Conservation (phyloP, 2,329 filamentous ascomycete species). For the Dactylellina sp. region DNA sequence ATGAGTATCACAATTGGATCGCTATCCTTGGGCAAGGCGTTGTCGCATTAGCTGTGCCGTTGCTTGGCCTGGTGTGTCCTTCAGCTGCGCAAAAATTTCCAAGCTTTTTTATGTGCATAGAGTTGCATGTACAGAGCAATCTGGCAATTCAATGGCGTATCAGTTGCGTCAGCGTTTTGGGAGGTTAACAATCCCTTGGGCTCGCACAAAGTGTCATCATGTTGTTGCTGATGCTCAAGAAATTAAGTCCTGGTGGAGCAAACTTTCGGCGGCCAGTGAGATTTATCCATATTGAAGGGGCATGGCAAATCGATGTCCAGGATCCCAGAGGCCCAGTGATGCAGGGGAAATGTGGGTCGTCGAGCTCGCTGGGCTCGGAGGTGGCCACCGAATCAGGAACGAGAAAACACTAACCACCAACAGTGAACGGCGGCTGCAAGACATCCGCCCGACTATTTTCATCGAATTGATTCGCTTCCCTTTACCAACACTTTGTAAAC, state of each 20-base stretch:
- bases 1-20: slow-evolving; percentile 38
- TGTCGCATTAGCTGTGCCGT: slow-evolving; percentile 21
- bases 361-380: slow-evolving; percentile 46
- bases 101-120: slow-evolving; percentile 20
- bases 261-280: slow-evolving; percentile 49
- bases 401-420: slow-evolving; percentile 32
- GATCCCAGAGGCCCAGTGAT: slow-evolving; percentile 43
- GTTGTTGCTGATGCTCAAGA: slow-evolving; percentile 34
- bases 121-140: slow-evolving; percentile 5
- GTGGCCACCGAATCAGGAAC: slow-evolving; percentile 55
- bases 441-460: slow-evolving; percentile 30
- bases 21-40: slow-evolving; percentile 8
- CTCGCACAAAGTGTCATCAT: slow-evolving; percentile 27
- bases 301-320: slow-evolving; percentile 44
- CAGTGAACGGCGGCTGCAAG: slow-evolving; percentile 41
- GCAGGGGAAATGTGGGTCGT: slow-evolving; percentile 55
- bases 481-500: slow-evolving; percentile 31
- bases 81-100: slow-evolving; percentile 36
- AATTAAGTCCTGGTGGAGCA: slow-evolving; percentile 44
- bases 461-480: slow-evolving; percentile 46
- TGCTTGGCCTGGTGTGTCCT: slow-evolving; percentile 20
- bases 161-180: slow-evolving; percentile 50
- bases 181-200: slow-evolving; percentile 13
- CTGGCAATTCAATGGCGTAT: slow-evolving; percentile 40
- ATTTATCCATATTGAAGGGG: slow-evolving; percentile 56